These are phyloP conservation scores for Glaciozyma martinii DNA, from an alignment of 768 basidiomycete species.

Conservation along the genomic window DNA sequence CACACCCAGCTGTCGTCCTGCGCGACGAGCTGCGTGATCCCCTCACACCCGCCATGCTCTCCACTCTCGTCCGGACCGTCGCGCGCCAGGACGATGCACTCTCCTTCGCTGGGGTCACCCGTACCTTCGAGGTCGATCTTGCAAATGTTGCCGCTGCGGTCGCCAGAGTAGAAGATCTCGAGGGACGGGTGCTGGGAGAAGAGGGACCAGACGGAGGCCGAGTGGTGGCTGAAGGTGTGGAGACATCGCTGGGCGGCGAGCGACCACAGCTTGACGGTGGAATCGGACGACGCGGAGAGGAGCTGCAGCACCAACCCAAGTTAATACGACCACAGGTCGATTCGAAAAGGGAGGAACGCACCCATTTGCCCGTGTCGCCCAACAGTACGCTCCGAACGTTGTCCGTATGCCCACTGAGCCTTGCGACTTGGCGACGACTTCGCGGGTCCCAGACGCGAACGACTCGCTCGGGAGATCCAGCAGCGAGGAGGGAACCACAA, in stretches of 20 bases:
- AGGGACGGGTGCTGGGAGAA: constrained; percentile 78
- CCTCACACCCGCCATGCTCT: constrained; percentile 43
- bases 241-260: constrained; percentile 73
- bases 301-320: constrained; percentile 5
- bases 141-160: constrained; percentile 79
- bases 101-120: constrained; percentile 72
- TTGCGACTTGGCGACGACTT: constrained; percentile 60
- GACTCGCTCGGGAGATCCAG: constrained; percentile 84
- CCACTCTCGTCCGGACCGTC: constrained; percentile 46
- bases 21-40: constrained; percentile 71
- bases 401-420: constrained; percentile 93
- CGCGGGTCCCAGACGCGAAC: constrained; percentile 90
- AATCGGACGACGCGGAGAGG: constrained; percentile 36
- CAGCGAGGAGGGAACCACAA: constrained; percentile 69
- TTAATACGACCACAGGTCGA: constrained; percentile 39
- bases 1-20: constrained; percentile 79
- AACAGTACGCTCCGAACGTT: constrained; percentile 85
- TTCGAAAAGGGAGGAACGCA: constrained; percentile 43
- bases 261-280: constrained; percentile 92
- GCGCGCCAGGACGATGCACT: constrained; percentile 69
- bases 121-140: constrained; percentile 82
- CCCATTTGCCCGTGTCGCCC: constrained; percentile 82
- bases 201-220: constrained; percentile 75
- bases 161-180: constrained; percentile 87
- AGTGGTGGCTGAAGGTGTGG: constrained; percentile 92